phyloP scores from a whole-genome alignment of 768 basidiomycete species.

The Filobasidium floriforme region DNA sequence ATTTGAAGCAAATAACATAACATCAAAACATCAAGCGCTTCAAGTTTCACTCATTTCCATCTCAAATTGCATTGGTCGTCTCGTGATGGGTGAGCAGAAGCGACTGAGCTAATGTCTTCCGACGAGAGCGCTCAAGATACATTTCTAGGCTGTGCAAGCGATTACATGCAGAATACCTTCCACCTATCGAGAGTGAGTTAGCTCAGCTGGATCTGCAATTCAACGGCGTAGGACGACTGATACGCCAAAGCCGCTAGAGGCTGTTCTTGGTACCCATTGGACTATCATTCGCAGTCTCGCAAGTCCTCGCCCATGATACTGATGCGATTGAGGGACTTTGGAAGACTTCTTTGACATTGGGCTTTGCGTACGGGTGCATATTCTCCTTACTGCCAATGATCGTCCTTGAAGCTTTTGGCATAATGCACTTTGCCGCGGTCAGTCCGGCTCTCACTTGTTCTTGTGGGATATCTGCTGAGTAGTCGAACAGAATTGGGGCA shows the following conservation, averaged over 20 bases:
- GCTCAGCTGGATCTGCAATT: background rate
- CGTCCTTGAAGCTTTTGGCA: constrained; percentile 78
- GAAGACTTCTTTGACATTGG: constrained; percentile 55
- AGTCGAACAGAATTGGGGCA: constrained; percentile 66
- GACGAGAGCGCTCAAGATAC: background rate
- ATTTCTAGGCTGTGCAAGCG: background rate
- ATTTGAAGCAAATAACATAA: no score
- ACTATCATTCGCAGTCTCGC: constrained; percentile 62
- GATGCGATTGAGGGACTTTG: constrained; percentile 60
- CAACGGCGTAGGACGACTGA: background rate
- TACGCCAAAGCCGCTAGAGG: constrained; percentile 23
- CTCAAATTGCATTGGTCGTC: constrained; percentile 70
- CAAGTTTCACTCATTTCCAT: constrained; percentile 78
- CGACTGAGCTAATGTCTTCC: background rate
- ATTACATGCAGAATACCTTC: background rate
- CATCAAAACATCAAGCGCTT: constrained; percentile 54
- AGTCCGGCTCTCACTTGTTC: background rate
- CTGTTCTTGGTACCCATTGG: constrained; percentile 55
- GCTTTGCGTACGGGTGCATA: constrained; percentile 63
- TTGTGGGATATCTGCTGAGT: background rate
- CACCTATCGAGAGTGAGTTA: background rate
- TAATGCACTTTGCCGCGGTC: constrained; percentile 11
- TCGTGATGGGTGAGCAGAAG: constrained; percentile 53
- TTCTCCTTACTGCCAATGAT: constrained; percentile 72
- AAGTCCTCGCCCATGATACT: constrained; percentile 55